phyloP scores from a whole-genome alignment of 768 basidiomycete genomes.

The Russula sp. region DNA sequence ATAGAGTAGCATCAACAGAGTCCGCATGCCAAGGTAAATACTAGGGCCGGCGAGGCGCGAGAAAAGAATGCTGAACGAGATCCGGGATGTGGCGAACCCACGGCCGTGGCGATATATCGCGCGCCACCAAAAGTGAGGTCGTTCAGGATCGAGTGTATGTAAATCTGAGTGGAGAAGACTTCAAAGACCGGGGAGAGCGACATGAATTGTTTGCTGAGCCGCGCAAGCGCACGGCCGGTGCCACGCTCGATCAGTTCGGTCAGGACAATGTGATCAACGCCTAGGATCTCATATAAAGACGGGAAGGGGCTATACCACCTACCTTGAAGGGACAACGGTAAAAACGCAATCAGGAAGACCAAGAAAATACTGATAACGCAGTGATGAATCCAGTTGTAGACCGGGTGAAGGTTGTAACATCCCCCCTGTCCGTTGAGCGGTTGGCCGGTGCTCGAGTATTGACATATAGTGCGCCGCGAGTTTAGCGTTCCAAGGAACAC shows the following conservation, averaged over 20 bases:
- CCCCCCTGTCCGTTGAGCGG: slow-evolving; percentile 73
- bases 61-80: slow-evolving; percentile 91
- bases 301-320: too few species aligned
- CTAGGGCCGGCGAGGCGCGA: slow-evolving; percentile 98
- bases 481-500: too few species aligned
- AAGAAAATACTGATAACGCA: slow-evolving; percentile 97
- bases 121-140: slow-evolving; percentile 98
- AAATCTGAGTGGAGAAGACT: too few species aligned
- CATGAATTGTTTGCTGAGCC: too few species aligned
- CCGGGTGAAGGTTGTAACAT: slow-evolving; percentile 92
- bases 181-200: too few species aligned
- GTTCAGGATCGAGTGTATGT: slow-evolving; percentile 93
- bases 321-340: too few species aligned
- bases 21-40: slow-evolving; percentile 95
- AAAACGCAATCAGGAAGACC: slow-evolving; percentile 95
- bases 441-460: slow-evolving; percentile 55
- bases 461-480: too few species aligned
- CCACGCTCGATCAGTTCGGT: slow-evolving; percentile 96
- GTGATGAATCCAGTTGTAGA: too few species aligned
- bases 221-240: slow-evolving; percentile 80
- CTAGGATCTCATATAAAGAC: not conserved
- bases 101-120: slow-evolving; percentile 98
- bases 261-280: slow-evolving; percentile 21
- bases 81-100: slow-evolving; percentile 95
- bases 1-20: slow-evolving; percentile 86